Base-by-base conservation (phyloP, 2,329 filamentous ascomycete species). In the Moelleriella libera region DNA sequence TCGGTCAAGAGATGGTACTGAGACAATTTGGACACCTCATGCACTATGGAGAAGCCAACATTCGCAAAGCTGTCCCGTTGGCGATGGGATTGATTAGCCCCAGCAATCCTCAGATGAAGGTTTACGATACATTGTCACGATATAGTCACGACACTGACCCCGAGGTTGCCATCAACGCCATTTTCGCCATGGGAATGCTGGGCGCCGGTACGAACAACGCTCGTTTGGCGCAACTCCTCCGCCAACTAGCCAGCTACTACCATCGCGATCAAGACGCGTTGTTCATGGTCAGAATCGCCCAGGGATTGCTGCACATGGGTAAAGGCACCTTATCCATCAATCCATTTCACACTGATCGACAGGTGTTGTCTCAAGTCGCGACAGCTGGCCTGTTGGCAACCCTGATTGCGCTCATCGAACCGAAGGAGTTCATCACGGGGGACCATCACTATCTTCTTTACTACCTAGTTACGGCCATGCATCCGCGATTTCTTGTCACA, bases 71-170 rank as follows among this genome's bases (percentile, higher is more conserved):
- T 21, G 92, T 98, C 31, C 92, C 92, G 37, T 75, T 98, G 47
- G 92, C 92, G 30, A 94, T 98, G 88, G 94, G 89, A 59, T 76
- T 98, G 47, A 83, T 98, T 61, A 95, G 87, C 68, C 88, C 94
- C 10, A 96, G 88, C 69, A 98, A 98, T 70, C 92, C 92, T 9
- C 94, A 98, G 65, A 98, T 98, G 90, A 98, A 97, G 75, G 86
- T 98, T 44, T 98, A 98, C 70, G 92, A 98, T 65, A 98, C 92
- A 1, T 74, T 98, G 9, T 98, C 92, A 46, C 78, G 92, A 60
- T 98, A 98, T 75, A 94, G 85, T 53, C 92, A 98, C 76, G 92
- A 98, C 70, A 98, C 92, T 56, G 92, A 98, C 68, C 94, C 90
- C 52, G 92, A 98, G 59, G 92, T 98, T 44, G 92, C 92, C 40